phyloP scores from a whole-genome alignment of 257 asterid species.

The Misopates orontium region DNA sequence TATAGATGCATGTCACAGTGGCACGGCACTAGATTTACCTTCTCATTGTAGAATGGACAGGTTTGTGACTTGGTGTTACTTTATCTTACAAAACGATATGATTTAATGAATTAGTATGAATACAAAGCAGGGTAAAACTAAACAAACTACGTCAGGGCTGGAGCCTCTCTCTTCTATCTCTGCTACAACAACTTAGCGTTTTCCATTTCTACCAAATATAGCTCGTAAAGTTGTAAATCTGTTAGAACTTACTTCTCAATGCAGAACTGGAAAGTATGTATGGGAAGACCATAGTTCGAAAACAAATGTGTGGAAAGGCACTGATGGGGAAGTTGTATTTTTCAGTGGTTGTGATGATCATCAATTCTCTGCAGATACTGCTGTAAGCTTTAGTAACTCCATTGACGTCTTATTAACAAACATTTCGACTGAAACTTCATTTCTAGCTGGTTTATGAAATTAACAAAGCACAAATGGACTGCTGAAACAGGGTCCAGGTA shows the following conservation, averaged over 20 bases:
- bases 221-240: too few relatives aligned
- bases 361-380: constrained; percentile 82
- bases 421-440: too few relatives aligned
- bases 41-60: constrained; percentile 94
- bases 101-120: too few relatives aligned
- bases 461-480: not conserved
- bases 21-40: constrained; percentile 83
- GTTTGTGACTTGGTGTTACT: constrained; percentile 35
- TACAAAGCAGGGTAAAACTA: too few relatives aligned
- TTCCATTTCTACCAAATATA: too few relatives aligned
- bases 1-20: constrained; percentile 95
- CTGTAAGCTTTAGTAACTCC: constrained; percentile 37
- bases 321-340: constrained; percentile 90
- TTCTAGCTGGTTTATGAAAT: too few relatives aligned
- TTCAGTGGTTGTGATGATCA: constrained; percentile 93
- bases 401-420: too few relatives aligned
- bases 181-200: too few relatives aligned
- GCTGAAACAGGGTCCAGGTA: constrained; percentile 61
- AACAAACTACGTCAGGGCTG: too few relatives aligned
- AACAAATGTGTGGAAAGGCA: constrained; percentile 87
- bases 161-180: too few relatives aligned
- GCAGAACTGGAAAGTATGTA: constrained; percentile 61
- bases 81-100: too few relatives aligned
- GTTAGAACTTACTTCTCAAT: not conserved
- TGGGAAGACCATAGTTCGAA: constrained; percentile 97